phyloP scores from a whole-genome alignment of 1,284 basidiomycete genomes.

The Fereydounia khargensis region DNA sequence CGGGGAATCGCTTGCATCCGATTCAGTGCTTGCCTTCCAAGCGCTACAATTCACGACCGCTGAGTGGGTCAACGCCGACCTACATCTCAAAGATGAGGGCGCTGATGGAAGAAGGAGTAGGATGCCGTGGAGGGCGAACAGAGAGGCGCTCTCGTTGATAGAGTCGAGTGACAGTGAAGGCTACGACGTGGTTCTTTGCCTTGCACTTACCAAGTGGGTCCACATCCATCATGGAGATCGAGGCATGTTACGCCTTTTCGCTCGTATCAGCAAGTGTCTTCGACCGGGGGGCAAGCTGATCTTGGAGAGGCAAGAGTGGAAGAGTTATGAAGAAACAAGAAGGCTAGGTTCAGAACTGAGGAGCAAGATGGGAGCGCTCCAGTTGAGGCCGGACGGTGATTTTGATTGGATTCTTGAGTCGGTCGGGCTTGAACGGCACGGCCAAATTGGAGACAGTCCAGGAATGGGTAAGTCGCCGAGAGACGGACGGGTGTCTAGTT shows the following conservation, averaged over 20 bases:
- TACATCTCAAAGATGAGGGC: background rate
- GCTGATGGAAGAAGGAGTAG: background rate
- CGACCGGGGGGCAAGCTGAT: constrained; percentile 5
- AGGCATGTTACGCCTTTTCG: constrained; percentile 12
- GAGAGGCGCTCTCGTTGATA: background rate
- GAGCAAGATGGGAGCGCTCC: constrained; percentile 9
- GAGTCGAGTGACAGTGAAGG: background rate
- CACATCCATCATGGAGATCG: constrained; percentile 21
- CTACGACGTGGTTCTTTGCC: constrained; percentile 7
- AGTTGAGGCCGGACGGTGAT: constrained; percentile 16
- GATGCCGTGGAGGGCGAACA: background rate
- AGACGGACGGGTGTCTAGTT: background rate
- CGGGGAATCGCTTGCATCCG: no score
- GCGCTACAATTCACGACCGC: background rate
- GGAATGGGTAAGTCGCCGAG: constrained; percentile 10
- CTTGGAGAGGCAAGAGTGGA: constrained; percentile 23
- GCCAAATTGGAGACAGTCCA: constrained; percentile 2
- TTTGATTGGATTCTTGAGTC: constrained; percentile 16
- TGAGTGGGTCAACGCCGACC: background rate
- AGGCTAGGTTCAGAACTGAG: constrained; percentile 5
- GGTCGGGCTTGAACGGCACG: constrained; percentile 4
- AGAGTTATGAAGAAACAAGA: constrained; percentile 12
- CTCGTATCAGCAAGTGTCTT: constrained; percentile 8
- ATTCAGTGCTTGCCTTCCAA: background rate
- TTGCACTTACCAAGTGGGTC: constrained; percentile 37